A percentile compares a stretch with the other conserved stretches of the same genome.
Evolutionary conservation across 352 stramenopile genomes (phyloP).

Genomic region (Globisporangium camurandrum): DNA sequence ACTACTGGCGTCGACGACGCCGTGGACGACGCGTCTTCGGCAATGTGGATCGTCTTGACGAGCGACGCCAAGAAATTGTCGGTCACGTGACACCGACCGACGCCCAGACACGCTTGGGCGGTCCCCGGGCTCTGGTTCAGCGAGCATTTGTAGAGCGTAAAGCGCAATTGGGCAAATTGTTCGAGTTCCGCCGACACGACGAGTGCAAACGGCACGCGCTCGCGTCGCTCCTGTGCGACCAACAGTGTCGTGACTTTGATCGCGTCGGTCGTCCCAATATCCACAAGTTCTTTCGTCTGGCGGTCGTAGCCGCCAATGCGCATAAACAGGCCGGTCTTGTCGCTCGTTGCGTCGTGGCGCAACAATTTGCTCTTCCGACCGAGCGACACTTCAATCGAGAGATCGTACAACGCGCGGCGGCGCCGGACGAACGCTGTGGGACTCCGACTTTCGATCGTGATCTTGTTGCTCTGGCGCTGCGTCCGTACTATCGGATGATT

Average conservation of each 20-base stretch:
- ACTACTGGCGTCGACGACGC: slow-evolving; percentile 4
- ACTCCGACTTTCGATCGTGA: slow-evolving; percentile 16
- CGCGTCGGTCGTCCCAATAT: slow-evolving; percentile 52
- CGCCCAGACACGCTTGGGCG: slow-evolving; percentile 35
- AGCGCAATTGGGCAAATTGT: slow-evolving; percentile 50
- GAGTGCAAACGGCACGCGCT: slow-evolving; percentile 47
- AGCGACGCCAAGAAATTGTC: slow-evolving; percentile 39
- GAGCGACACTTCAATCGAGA: slow-evolving; percentile 56
- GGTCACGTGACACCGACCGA: slow-evolving; percentile 44
- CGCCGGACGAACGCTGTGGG: slow-evolving; percentile 5
- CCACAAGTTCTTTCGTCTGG: slow-evolving; percentile 31
- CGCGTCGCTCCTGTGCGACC: slow-evolving; percentile 14
- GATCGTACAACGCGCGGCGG: slow-evolving; percentile 21
- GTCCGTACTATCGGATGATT: neutral
- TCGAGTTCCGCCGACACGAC: slow-evolving; percentile 48
- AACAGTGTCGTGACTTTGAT: slow-evolving; percentile 49
- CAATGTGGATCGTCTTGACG: slow-evolving; percentile 34
- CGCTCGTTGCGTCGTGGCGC: slow-evolving; percentile 27
- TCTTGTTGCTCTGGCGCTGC: slow-evolving; percentile 15
- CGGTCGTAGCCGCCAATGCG: slow-evolving; percentile 38
- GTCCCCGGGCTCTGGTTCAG: slow-evolving; percentile 34
- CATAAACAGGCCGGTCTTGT: slow-evolving; percentile 49
- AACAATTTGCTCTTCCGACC: slow-evolving; percentile 43
- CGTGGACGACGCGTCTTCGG: slow-evolving; percentile 36
- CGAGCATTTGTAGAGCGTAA: slow-evolving; percentile 52